Base-by-base conservation (phyloP, 495 filamentous ascomycete species). In the Penicillium samsonianum region DNA sequence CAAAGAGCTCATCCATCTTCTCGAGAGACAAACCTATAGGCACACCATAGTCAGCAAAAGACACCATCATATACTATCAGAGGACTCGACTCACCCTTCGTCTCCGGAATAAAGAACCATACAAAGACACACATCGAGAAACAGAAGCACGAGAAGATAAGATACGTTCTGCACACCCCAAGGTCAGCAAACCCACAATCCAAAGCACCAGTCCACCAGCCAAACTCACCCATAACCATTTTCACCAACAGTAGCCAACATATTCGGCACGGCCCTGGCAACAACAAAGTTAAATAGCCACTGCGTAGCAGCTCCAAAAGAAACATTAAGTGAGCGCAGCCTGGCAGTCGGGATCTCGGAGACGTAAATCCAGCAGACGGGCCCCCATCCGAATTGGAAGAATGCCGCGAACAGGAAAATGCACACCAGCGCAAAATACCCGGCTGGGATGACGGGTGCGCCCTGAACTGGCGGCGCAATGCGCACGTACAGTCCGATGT, bases 321-420 rank as follows among this genome's bases (percentile, higher is more conserved):
- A 78, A 4, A 90, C 87, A 63, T 89, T 90, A 56, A 86, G 73
- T 16, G 83, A 84, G 4, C 88, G 76, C 14, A 90, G 76, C 3
- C 88, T 75, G 1, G 86, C 84, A 14, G 84, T 84, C 11, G 88
- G 88, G 64, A 92, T 91, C 76, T 91, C 86, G 11, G 79, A 81
- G 37, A 88, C 83, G 60, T 87, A 87, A 53, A 88, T 90, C 89
- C 88, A 91, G 70, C 87, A 90, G 25, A 86, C 84, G 0, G 89
- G 89, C 0, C 89, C 89, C 87, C 88, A 91, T 40, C 87, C 86
- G 66, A 90, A 89, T 53, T 89, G 87, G 78, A 89, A 90, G 77
- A 87, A 87, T 3, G 82, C 83, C 12, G 87, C 88, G 62, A 90
- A 90, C 43, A 90, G 71, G 68, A 87, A 91, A 54, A 91, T 86